These are phyloP conservation scores for Cladosporium sp. DNA, from an alignment of 2,329 filamentous ascomycete species.

Conservation along the genomic window DNA sequence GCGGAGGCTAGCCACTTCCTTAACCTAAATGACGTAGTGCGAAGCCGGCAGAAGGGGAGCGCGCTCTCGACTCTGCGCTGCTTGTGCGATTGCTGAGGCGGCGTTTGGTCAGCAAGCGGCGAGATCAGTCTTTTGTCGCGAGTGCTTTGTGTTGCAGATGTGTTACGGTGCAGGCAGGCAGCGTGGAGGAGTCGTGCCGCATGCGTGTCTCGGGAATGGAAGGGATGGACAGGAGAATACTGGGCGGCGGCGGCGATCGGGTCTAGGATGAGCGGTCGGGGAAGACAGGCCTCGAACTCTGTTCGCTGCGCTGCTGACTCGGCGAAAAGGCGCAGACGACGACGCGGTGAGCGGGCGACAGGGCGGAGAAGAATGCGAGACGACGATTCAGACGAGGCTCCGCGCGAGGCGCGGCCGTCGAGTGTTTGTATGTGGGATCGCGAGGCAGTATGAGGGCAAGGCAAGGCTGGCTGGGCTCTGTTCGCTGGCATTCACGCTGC, in stretches of 20 bases:
- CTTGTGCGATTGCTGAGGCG: neutral
- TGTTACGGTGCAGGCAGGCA: neutral
- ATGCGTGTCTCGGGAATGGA: neutral
- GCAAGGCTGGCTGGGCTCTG: no score
- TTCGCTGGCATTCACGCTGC: neutral
- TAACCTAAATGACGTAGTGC: neutral
- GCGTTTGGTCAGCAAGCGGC: constrained; percentile 2
- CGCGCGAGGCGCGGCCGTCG: neutral
- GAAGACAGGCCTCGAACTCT: neutral
- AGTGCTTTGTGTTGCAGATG: neutral
- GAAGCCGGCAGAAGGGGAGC: neutral
- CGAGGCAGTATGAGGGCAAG: neutral
- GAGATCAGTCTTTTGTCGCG: neutral
- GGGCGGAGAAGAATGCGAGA: constrained; percentile 2
- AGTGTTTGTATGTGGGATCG: neutral
- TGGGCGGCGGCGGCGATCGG: constrained; percentile 11
- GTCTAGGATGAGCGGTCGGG: constrained; percentile 9
- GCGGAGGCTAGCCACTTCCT: constrained; percentile 9
- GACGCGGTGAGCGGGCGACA: no score
- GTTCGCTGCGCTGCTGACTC: neutral
- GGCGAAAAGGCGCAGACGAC: constrained; percentile 3
- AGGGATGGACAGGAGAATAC: constrained; percentile 10
- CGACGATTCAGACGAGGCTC: neutral
- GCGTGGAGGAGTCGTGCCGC: no score
- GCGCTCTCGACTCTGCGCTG: no score